phyloP scores from a whole-genome alignment of 2,329 filamentous ascomycete genomes.

The Trichoderma sp. region DNA sequence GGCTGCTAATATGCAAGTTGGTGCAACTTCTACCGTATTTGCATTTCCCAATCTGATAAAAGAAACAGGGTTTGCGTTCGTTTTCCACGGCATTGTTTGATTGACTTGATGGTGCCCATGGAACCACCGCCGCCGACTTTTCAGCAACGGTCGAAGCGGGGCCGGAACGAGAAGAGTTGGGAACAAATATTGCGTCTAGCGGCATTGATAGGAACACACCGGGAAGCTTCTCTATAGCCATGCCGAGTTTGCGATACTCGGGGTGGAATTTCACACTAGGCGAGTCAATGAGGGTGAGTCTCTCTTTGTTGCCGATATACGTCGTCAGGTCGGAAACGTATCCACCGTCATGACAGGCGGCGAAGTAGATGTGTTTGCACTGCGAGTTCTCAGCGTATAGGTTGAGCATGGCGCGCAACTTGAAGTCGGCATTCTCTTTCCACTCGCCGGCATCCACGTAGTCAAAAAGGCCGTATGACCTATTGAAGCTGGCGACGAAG shows the following conservation, averaged over 20 bases:
- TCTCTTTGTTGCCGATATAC: neutral
- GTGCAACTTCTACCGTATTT: neutral
- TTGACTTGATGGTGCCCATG: neutral
- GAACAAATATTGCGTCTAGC: neutral
- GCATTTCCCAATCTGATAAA: neutral
- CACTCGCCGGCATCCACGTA: conserved; percentile 60
- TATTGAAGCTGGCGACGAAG: conserved; percentile 47
- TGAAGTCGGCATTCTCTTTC: conserved; percentile 59
- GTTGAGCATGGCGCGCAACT: conserved; percentile 49
- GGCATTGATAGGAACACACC: neutral
- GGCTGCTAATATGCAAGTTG: neutral
- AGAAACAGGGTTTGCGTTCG: neutral
- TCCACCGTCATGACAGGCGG: neutral
- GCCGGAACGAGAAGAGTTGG: neutral
- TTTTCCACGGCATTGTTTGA: neutral
- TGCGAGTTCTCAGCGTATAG: conserved; percentile 57
- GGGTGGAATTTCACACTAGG: neutral
- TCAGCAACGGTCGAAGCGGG: neutral
- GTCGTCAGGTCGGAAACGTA: neutral
- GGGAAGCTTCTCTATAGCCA: neutral
- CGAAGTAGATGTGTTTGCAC: neutral
- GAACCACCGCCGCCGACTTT: neutral
- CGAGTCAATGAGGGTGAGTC: neutral
- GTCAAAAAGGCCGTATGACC: conserved; percentile 56
- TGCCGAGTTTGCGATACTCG: neutral